Base-by-base conservation (phyloP, 371 early-diverging fungal species). In the Apophysomyces ossiformis region DNA sequence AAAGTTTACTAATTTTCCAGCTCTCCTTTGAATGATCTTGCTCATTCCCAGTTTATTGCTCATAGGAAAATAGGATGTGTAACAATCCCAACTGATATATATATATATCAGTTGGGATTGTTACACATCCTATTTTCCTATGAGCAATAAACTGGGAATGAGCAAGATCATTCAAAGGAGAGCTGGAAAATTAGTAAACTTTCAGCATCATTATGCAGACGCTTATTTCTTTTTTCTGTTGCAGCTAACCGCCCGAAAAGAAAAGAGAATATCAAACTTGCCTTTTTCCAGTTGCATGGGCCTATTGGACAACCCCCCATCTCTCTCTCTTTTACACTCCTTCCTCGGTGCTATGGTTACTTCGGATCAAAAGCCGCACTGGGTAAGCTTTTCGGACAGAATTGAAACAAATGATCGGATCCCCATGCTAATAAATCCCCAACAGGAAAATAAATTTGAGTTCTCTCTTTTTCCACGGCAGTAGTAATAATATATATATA, bases 341-440 rank as follows among this genome's bases (percentile, higher is more conserved):
- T 41, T 13, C 41, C 41, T 41, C 41, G 7, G 18, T 47, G 7
- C 21, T 50, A 7, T 50, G n/a, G 16, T 32, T 26, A 26, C 32
- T 9, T 18, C 8, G 54, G 21, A 50, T 58, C 35, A 38, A 18
- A 21, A 70, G 58, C 1, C 58, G 47, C 6, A 79, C 79, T 57
- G 66, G 45, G 60, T 77, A 85, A 21, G 75, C 75, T 54, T 81
- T 83, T 57, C 86, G 73, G 2, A 85, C 83, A 26, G 86, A 83
- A 67, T 85, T 85, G 64, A 85, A 85, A 65, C 84, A 83, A 36
- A 82, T 65, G 38, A 85, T 81, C 41, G 74, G 73, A 60, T 71
- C 21, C 18, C 69, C 67, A 35, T 67, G 43, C 79, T 79, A 26
- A 26, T 26, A 26, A 26, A 26, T 26, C 32, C 32, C 32, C 32